Evolutionary conservation across 768 basidiomycete species (phyloP).

Genomic region (Termitomyces sp.): DNA sequence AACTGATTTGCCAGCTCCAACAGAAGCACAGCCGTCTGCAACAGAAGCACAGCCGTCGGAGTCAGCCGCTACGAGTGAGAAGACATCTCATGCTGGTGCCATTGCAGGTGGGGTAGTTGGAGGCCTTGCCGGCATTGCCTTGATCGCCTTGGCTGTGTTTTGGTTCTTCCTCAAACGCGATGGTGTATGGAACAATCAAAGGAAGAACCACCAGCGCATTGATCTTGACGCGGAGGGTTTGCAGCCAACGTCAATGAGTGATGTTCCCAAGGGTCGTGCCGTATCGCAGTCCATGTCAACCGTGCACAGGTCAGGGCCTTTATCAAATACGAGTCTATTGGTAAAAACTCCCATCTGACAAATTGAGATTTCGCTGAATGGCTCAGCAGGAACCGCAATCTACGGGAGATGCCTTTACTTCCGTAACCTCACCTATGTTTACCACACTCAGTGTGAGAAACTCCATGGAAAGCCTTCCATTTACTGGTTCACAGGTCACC

Average conservation of each 20-base stretch:
- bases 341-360: background rate
- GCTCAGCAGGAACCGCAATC: conserved; percentile 3
- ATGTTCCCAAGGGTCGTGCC: background rate
- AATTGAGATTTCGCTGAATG: background rate
- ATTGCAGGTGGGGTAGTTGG: conserved; percentile 61
- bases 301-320: background rate
- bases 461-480: conserved; percentile 27
- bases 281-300: conserved; percentile 10
- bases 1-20: background rate
- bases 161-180: conserved; percentile 31
- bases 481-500: conserved; percentile 14
- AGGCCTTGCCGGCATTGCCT: conserved; percentile 38
- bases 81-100: conserved; percentile 40
- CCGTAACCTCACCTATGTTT: conserved; percentile 23
- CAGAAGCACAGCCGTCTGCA: background rate
- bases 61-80: background rate
- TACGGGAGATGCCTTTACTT: conserved; percentile 20
- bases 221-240: conserved; percentile 15
- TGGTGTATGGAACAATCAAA: conserved; percentile 3
- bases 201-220: background rate
- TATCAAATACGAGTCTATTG: background rate
- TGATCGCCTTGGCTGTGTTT: conserved; percentile 28
- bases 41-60: background rate
- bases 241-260: background rate
- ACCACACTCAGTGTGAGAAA: conserved; percentile 21